Percentiles rank a stretch among this genome's conserved stretches.
phyloP scores from a whole-genome alignment of 2,329 filamentous ascomycete species.

The Parascedosporium putredinis region DNA sequence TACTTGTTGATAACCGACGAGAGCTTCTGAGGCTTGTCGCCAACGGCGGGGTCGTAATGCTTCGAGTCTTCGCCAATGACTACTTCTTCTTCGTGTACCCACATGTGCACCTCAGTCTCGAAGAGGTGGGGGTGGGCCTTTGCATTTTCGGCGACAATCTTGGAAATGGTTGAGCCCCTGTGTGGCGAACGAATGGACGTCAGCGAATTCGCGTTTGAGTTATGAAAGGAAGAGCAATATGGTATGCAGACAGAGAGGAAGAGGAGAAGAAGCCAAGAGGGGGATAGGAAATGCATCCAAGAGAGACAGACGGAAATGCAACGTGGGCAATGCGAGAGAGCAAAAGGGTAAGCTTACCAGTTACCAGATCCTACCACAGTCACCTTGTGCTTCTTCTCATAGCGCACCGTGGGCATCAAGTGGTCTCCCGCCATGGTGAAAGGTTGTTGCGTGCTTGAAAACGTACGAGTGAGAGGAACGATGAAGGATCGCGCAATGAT shows the following conservation, averaged over 20 bases:
- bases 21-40: slow-evolving; percentile 69
- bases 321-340: background rate
- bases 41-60: slow-evolving; percentile 56
- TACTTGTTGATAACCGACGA: slow-evolving; percentile 81
- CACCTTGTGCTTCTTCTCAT: slow-evolving; percentile 76
- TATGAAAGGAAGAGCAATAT: too few relatives aligned
- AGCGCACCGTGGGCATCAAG: slow-evolving; percentile 25
- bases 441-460: background rate
- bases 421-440: background rate
- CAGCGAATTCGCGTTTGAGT: background rate
- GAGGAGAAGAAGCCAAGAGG: too few relatives aligned
- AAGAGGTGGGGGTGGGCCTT: slow-evolving; percentile 69
- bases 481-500: background rate
- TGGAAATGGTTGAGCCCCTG: slow-evolving; percentile 94
- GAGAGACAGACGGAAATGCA: background rate
- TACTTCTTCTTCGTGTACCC: slow-evolving; percentile 94
- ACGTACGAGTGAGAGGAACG: background rate
- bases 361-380: slow-evolving; percentile 93
- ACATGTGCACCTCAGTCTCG: slow-evolving; percentile 89
- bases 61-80: slow-evolving; percentile 60
- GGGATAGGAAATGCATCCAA: too few relatives aligned
- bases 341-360: slow-evolving; percentile 48
- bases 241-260: too few relatives aligned
- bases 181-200: background rate
- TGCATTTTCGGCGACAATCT: slow-evolving; percentile 92